A percentile compares a stretch with the other conserved stretches of the same genome.
Conservation (phyloP, 2,329 filamentous ascomycete species). For the Trichoderma simmonsii region DNA sequence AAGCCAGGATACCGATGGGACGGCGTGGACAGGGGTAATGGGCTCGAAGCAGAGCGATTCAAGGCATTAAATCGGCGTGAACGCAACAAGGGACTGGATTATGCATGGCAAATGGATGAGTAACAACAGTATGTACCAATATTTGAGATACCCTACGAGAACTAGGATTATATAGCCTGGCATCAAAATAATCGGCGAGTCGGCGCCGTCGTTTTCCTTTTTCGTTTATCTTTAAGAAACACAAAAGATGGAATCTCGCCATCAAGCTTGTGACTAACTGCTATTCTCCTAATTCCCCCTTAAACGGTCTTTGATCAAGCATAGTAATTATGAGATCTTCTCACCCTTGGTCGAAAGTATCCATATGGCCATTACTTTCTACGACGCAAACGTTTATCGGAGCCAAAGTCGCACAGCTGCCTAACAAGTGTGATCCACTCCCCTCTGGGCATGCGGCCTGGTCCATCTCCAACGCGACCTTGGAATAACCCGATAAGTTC, state of each 20-base stretch:
- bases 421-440: constrained; percentile 61
- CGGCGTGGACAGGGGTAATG: constrained; percentile 89
- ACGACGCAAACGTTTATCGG: constrained; percentile 51
- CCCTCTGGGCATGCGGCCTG: constrained; percentile 49
- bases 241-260: not conserved
- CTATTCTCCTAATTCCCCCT: not conserved
- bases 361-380: constrained; percentile 31
- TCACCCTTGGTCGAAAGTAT: not conserved
- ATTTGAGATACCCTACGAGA: constrained; percentile 8
- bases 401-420: constrained; percentile 50
- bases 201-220: not conserved
- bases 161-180: not conserved
- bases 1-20: constrained; percentile 93
- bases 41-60: constrained; percentile 92
- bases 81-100: constrained; percentile 76
- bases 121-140: constrained; percentile 38
- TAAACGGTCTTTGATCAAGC: not conserved
- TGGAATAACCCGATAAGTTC: constrained; percentile 54
- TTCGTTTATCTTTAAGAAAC: not conserved
- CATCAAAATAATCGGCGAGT: not conserved
- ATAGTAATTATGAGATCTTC: not conserved
- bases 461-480: constrained; percentile 49
- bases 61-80: constrained; percentile 76
- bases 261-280: not conserved
- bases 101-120: constrained; percentile 96